phyloP scores from a whole-genome alignment of 306 rosid species.

The Mimosa pudica region DNA sequence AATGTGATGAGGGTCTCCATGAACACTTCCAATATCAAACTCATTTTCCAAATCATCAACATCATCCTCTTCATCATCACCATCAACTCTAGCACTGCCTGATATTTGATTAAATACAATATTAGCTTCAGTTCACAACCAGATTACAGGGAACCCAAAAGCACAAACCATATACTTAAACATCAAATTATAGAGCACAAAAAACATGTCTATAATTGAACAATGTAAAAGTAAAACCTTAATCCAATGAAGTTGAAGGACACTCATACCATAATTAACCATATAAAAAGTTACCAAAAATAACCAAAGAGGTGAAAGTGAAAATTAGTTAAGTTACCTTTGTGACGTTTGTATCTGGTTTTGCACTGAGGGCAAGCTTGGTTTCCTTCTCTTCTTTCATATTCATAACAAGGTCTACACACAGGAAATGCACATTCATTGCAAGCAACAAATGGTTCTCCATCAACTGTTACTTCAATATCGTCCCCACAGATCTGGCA shows the following conservation, averaged over 20 bases:
- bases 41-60: conserved; percentile 87
- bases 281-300: background rate
- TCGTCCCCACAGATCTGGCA: conserved; percentile 98
- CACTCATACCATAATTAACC: background rate
- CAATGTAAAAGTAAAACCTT: background rate
- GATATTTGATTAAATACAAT: conserved; percentile 18
- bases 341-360: conserved; percentile 84
- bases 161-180: background rate
- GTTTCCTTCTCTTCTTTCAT: conserved; percentile 94
- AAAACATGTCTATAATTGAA: background rate
- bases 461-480: conserved; percentile 71
- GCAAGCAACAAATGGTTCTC: conserved; percentile 91
- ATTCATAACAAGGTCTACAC: conserved; percentile 88
- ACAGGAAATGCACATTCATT: conserved; percentile 96
- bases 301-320: background rate
- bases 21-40: conserved; percentile 60
- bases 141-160: background rate
- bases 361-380: conserved; percentile 92
- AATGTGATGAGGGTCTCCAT: conserved; percentile 51
- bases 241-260: background rate
- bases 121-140: conserved; percentile 16
- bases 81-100: conserved; percentile 91
- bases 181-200: too few species aligned
- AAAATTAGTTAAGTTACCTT: conserved; percentile 44
- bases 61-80: conserved; percentile 89